Evolutionary conservation across 352 stramenopile genomes (phyloP), one percentile per base, ranked within the genome.

Genomic region (Peronosclerospora sorghi): DNA sequence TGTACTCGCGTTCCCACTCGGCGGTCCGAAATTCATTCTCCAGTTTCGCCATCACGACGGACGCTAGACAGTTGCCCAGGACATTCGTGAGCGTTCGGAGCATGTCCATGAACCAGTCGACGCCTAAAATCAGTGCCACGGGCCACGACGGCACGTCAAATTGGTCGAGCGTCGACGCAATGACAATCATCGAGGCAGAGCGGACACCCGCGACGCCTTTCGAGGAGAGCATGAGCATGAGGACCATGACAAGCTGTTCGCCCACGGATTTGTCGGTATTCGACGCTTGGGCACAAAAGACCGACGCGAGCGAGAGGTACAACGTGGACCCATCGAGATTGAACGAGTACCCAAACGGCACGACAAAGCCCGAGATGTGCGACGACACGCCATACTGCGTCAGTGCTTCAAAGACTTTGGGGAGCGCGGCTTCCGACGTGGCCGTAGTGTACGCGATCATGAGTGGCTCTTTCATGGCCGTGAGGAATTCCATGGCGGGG

Each of bases 81-180:
- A 81, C 62, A 40, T 81, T 81, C 10, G 58, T 73, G 41, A 77
- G 53, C 12, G 68, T 75, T 10, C 68, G 68, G 0, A 61, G 42
- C 65, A 77, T 77, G 40, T 81, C 68, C 56, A 73, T 73, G 54
- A 81, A 51, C 68, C 68, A 81, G 37, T 81, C 68, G 14, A 64
- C 68, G 8, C 65, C 65, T 0, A 81, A 46, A 39, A 81, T 73
- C 0, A 81, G 57, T 12, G 65, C 65, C 21, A 81, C 68, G 1
- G 68, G 67, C 68, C 68, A 81, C 44, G 52, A 65, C 32, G 68
- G 68, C 18, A 81, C 64, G 50, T 65, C 55, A 35, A 81, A 81
- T 50, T 73, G 62, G 35, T 68, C 50, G n/a, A 76, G 15, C 1
- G 65, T 76, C 14, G 65, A 67, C 0, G 65, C 65, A 7, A 76